Evolutionary conservation across 208 protist genomes (phyloP).

Genomic region (Crithidia acanthocephali): DNA sequence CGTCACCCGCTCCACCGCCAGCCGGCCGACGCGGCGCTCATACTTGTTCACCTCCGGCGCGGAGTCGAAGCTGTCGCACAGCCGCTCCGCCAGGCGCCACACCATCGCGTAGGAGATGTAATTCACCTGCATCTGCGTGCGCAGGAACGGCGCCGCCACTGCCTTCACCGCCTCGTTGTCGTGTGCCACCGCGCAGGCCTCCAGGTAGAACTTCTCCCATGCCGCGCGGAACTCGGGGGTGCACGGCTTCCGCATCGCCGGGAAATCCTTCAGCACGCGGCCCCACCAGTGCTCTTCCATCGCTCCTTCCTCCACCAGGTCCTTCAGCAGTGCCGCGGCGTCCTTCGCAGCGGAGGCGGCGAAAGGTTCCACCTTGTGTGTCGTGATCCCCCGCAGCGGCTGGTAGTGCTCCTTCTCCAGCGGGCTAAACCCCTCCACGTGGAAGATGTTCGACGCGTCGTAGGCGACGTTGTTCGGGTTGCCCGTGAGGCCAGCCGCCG

Average conservation of each 20-base stretch:
- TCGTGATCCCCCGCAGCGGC: slow-evolving; percentile 63
- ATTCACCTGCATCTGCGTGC: slow-evolving; percentile 75
- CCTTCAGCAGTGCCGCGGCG: slow-evolving; percentile 52
- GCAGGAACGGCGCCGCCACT: slow-evolving; percentile 72
- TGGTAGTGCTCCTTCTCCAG: slow-evolving; percentile 82
- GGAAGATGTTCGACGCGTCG: slow-evolving; percentile 79
- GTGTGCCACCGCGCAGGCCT: slow-evolving; percentile 69
- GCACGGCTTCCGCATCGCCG: slow-evolving; percentile 74
- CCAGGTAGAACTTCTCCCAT: slow-evolving; percentile 78
- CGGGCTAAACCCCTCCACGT: slow-evolving; percentile 56
- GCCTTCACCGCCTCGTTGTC: slow-evolving; percentile 69
- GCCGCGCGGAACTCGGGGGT: slow-evolving; percentile 56
- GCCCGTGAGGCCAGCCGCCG: slow-evolving; percentile 73
- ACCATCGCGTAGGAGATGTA: slow-evolving; percentile 86
- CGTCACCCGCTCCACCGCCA: slow-evolving; percentile 84
- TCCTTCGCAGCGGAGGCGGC: slow-evolving; percentile 42
- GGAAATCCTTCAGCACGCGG: slow-evolving; percentile 79
- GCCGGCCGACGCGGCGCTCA: slow-evolving; percentile 53
- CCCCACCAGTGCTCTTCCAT: slow-evolving; percentile 77
- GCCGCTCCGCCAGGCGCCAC: slow-evolving; percentile 87
- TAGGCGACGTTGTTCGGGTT: slow-evolving; percentile 79
- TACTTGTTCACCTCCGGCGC: slow-evolving; percentile 43
- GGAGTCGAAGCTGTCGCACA: slow-evolving; percentile 63
- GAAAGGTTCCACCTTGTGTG: slow-evolving; percentile 69
- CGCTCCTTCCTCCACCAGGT: slow-evolving; percentile 44